phyloP scores from a whole-genome alignment of 1,139 yeast genomes.

The Lodderomyces pseudojiufengensis region DNA sequence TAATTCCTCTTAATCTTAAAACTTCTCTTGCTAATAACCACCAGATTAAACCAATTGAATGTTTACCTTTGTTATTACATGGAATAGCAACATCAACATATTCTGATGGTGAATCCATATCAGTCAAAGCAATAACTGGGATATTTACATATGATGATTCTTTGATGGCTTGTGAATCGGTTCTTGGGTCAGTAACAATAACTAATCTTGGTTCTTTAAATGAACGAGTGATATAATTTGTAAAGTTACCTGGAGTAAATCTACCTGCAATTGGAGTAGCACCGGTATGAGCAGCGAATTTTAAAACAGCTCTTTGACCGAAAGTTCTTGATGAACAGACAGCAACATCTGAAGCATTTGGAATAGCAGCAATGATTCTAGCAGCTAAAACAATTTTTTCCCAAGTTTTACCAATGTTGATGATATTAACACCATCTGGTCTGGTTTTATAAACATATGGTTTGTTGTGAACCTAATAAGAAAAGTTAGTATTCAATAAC shows the following conservation, averaged over 20 bases:
- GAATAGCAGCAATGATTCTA: slow-evolving; percentile 98
- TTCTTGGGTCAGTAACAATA: slow-evolving; percentile 99
- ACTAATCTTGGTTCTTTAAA: slow-evolving; percentile 99
- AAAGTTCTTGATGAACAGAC: slow-evolving; percentile 99
- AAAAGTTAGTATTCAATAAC: slow-evolving; percentile 33
- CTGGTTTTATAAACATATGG: slow-evolving; percentile 99
- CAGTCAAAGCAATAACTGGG: slow-evolving; percentile 98
- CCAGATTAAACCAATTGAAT: slow-evolving; percentile 99
- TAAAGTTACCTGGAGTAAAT: slow-evolving; percentile 99
- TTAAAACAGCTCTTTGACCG: slow-evolving; percentile 99
- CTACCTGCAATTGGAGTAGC: slow-evolving; percentile 99
- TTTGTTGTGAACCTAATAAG: slow-evolving; percentile 87
- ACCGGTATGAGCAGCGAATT: slow-evolving; percentile 99
- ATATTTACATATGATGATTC: slow-evolving; percentile 99
- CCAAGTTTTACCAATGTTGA: slow-evolving; percentile 99
- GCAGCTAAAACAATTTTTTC: slow-evolving; percentile 99
- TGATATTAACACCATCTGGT: slow-evolving; percentile 99
- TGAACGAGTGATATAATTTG: slow-evolving; percentile 99
- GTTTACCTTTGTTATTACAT: slow-evolving; percentile 99
- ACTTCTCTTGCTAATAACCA: slow-evolving; percentile 99
- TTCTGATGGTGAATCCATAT: slow-evolving; percentile 98
- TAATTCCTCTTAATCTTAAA: slow-evolving; percentile 97
- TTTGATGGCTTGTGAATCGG: slow-evolving; percentile 99
- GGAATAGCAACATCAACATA: slow-evolving; percentile 99
- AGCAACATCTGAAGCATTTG: slow-evolving; percentile 97